These are phyloP conservation scores for Aspergillus pseudoglaucus DNA, from an alignment of 2,329 filamentous ascomycete species.

Conservation along the genomic window DNA sequence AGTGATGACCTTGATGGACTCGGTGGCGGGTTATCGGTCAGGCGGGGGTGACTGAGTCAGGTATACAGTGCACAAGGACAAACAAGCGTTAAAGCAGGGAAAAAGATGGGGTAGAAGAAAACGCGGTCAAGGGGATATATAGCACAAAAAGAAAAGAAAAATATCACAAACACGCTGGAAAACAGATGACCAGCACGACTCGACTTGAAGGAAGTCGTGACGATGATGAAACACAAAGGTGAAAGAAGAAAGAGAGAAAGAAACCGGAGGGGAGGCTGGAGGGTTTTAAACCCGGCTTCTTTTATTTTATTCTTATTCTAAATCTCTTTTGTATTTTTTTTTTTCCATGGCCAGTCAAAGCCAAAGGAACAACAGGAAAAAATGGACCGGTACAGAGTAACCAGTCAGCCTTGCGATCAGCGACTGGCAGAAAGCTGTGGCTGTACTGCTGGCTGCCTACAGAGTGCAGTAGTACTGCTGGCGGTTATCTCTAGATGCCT, in stretches of 20 bases:
- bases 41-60: too few species aligned
- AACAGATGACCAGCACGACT: background rate
- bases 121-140: too few species aligned
- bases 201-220: background rate
- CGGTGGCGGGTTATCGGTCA: too few species aligned
- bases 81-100: too few species aligned
- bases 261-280: background rate
- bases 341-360: too few species aligned
- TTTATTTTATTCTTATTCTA: background rate
- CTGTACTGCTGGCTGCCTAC: background rate
- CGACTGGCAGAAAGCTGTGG: background rate
- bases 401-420: background rate
- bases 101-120: too few species aligned
- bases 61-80: too few species aligned
- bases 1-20: background rate
- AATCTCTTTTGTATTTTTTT: background rate
- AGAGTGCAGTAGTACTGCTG: background rate
- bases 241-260: background rate
- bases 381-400: background rate
- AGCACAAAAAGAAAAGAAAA: constrained; percentile 3
- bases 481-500: background rate
- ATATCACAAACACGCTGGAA: constrained; percentile 1
- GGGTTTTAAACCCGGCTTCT: background rate
- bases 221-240: background rate
- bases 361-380: background rate